phyloP scores from a whole-genome alignment of 2,329 filamentous ascomycete species.

The Raffaelea arxii region DNA sequence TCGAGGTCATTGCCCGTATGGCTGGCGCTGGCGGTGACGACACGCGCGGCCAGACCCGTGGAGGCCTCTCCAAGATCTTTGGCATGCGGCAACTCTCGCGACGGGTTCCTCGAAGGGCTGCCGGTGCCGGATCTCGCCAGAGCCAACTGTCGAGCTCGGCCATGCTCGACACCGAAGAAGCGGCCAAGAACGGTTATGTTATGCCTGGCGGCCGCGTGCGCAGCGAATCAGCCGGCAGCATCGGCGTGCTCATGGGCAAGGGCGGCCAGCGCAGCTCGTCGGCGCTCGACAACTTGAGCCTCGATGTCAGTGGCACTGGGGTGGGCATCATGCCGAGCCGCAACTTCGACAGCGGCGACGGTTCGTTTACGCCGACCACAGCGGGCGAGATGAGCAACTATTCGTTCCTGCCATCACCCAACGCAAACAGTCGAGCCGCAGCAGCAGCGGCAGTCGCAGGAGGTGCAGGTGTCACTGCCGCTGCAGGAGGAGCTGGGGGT shows the following conservation, averaged over 20 bases:
- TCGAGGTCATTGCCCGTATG: conserved; percentile 78
- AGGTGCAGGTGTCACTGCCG: not conserved
- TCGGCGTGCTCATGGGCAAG: conserved; percentile 36
- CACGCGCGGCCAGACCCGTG: conserved; percentile 58
- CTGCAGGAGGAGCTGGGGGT: not conserved
- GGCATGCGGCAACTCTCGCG: conserved; percentile 82
- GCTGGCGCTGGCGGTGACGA: conserved; percentile 75
- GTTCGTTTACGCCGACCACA: conserved; percentile 63
- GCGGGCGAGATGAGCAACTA: conserved; percentile 58
- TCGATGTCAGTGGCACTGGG: too few species aligned
- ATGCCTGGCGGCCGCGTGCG: conserved; percentile 44
- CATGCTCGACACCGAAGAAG: conserved; percentile 64
- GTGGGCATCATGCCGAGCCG: conserved; percentile 31
- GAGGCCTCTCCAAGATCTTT: conserved; percentile 82
- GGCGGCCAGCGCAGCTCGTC: conserved; percentile 42
- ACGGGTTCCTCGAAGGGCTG: conserved; percentile 52
- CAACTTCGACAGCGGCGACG: conserved; percentile 47
- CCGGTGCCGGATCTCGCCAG: conserved; percentile 51
- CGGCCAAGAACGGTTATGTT: conserved; percentile 51
- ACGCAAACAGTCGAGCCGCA: conserved; percentile 29
- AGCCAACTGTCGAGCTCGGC: conserved; percentile 76
- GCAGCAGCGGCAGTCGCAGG: conserved; percentile 15
- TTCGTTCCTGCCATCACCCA: conserved; percentile 57
- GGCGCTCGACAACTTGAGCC: conserved; percentile 39
- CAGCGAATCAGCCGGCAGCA: conserved; percentile 52